Evolutionary conservation across 2,329 filamentous ascomycete species (phyloP).

Genomic region (Neonectria coccinea): DNA sequence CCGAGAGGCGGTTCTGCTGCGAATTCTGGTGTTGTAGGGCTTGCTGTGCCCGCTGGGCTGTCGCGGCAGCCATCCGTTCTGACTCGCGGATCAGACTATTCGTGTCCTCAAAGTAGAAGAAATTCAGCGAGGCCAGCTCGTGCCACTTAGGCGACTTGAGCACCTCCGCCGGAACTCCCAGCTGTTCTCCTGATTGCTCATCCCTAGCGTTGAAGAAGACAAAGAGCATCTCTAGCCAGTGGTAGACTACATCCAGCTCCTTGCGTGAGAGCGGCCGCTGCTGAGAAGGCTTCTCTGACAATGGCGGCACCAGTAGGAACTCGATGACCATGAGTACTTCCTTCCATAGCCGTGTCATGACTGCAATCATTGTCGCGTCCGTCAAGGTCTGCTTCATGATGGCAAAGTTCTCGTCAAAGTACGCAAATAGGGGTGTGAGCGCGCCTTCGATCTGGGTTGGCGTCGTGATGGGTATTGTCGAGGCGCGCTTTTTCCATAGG

Average conservation of each 20-base stretch:
- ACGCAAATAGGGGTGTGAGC: conserved; percentile 85
- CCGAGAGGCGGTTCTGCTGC: conserved; percentile 75
- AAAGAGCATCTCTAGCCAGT: conserved; percentile 91
- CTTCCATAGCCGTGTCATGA: conserved; percentile 99
- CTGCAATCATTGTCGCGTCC: conserved; percentile 95
- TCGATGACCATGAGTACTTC: conserved; percentile 95
- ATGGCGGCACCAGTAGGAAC: conserved; percentile 86
- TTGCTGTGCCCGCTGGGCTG: conserved; percentile 78
- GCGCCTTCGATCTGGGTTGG: conserved; percentile 82
- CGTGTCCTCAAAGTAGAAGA: conserved; percentile 97
- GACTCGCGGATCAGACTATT: conserved; percentile 94
- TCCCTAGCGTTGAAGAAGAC: conserved; percentile 96
- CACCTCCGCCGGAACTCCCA: conserved; percentile 90
- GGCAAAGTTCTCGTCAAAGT: conserved; percentile 98
- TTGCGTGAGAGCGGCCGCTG: conserved; percentile 86
- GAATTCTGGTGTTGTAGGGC: conserved; percentile 65
- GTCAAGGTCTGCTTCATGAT: conserved; percentile 99
- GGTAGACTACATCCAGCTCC: conserved; percentile 94
- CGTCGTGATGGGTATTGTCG: conserved; percentile 69
- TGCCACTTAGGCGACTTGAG: conserved; percentile 98
- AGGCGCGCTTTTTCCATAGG: conserved; percentile 71
- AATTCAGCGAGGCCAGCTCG: conserved; percentile 94
- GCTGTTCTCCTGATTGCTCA: conserved; percentile 81
- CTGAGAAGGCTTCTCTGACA: conserved; percentile 92
- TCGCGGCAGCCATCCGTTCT: conserved; percentile 93